Evolutionary conservation across 768 basidiomycete species (phyloP), one percentile per base, ranked within the genome.

Genomic region (Mycena galopus): DNA sequence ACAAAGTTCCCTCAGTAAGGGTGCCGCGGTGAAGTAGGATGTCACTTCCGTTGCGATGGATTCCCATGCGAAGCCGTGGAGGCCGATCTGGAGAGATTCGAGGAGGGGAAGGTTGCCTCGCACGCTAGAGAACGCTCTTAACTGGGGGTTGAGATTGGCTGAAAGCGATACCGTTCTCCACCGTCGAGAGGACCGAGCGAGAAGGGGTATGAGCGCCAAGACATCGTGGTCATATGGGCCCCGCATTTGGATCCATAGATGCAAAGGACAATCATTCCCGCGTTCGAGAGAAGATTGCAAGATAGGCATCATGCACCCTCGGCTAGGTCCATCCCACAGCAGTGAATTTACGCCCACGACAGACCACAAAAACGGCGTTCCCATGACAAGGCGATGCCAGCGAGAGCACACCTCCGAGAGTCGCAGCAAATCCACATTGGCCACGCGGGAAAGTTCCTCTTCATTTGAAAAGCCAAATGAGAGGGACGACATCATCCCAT

Each of bases 321-420:
- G 47, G 37, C 29, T 56, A 3, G 16, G 10, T 42, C 32, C 17
- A 35, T 11, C 35, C 35, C 35, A 37, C 35, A 37, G 9, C 59
- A 33, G 39, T 4, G n/a, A 32, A 21, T 17, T 0, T 21, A 69
- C 7, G 17, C 50, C 27, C 30, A 62, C n/a, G 37, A 4, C 8
- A 3, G 59, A 53, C 60, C 67, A 69, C n/a, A 69, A 27, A 10
- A 50, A 39, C 4, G 67, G 39, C 10, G 59, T 69, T 25, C 39
- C 67, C 37, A 44, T 62, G 29, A 62, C 19, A 29, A 69, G 50
- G 8, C 19, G 33, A 17, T 69, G 60, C 60, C 67, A 69, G 16
- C 67, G 67, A 29, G 16, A 27, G 35, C 67, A 69, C 19, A 69
- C 67, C 25, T 69, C 44, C 23, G 66, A 47, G 32, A 67, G 12